These are phyloP conservation scores for Yarrowia osloensis DNA, from an alignment of 805 yeast species.

Conservation along the genomic window DNA sequence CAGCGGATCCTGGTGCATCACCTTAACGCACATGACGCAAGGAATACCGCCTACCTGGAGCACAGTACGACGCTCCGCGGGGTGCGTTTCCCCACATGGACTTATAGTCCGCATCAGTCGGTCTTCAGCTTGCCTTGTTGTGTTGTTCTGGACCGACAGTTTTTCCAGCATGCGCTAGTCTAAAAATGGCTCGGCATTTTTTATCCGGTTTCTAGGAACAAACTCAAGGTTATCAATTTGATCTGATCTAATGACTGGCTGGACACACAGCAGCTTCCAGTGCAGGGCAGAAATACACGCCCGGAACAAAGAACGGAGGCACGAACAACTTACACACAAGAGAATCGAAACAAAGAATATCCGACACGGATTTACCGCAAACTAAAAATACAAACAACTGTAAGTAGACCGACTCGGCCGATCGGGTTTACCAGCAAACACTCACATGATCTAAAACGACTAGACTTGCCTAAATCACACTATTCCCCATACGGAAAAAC, in stretches of 20 bases:
- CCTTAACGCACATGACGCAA: not conserved
- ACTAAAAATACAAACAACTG: not conserved
- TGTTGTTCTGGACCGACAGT: not conserved
- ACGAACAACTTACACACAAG: not conserved
- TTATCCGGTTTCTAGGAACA: not conserved
- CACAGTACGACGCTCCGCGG: not conserved
- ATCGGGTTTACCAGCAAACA: not conserved
- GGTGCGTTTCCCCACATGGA: not conserved
- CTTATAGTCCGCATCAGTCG: not conserved
- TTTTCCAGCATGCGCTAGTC: too few species aligned
- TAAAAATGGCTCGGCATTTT: conserved; percentile 13
- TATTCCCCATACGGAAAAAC: not conserved
- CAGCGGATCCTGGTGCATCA: not conserved
- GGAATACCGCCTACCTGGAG: not conserved
- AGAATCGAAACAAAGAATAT: not conserved
- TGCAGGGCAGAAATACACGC: not conserved
- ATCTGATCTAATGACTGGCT: conserved; percentile 1
- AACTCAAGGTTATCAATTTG: conserved; percentile 10
- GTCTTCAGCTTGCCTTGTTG: not conserved
- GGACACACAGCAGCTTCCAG: not conserved
- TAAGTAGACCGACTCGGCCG: not conserved
- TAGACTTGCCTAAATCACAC: not conserved
- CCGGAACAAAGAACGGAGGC: not conserved
- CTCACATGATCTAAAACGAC: not conserved
- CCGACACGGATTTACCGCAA: not conserved